Evolutionary conservation across 73 alveolate genomes (phyloP).

Genomic region (Paramecium bursaria): DNA sequence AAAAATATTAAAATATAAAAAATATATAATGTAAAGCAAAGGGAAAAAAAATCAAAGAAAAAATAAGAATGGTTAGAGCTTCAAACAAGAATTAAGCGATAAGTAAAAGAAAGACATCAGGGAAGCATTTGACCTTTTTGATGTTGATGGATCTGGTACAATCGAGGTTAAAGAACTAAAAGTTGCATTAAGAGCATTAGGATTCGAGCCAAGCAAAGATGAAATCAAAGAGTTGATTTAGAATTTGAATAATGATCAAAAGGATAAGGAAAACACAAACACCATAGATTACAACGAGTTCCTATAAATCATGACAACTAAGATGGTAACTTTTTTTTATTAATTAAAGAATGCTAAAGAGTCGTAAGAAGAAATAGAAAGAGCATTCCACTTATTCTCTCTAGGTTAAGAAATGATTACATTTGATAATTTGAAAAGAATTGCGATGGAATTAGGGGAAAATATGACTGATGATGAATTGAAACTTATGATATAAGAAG

Average conservation of each 20-base stretch:
- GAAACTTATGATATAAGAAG: slow-evolving; percentile 93
- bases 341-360: slow-evolving; percentile 83
- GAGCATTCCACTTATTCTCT: slow-evolving; percentile 78
- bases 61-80: slow-evolving; percentile 48
- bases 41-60: slow-evolving; percentile 61
- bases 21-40: slow-evolving; percentile 40
- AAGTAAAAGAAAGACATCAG: slow-evolving; percentile 73
- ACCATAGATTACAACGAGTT: slow-evolving; percentile 95
- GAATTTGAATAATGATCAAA: slow-evolving; percentile 84
- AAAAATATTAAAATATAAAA: too few species aligned
- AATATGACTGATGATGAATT: slow-evolving; percentile 96
- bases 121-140: slow-evolving; percentile 79
- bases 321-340: slow-evolving; percentile 77
- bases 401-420: slow-evolving; percentile 80
- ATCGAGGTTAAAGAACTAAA: slow-evolving; percentile 93
- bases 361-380: slow-evolving; percentile 87
- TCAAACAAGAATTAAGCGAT: slow-evolving; percentile 70
- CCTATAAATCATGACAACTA: slow-evolving; percentile 92
- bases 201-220: slow-evolving; percentile 96
- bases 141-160: slow-evolving; percentile 79
- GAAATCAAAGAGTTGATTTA: slow-evolving; percentile 85
- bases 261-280: slow-evolving; percentile 89
- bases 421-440: slow-evolving; percentile 87
- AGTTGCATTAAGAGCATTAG: slow-evolving; percentile 92
- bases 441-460: slow-evolving; percentile 94